Evolutionary conservation across 2,329 filamentous ascomycete genomes (phyloP).

Genomic region (Cytospora piceae): DNA sequence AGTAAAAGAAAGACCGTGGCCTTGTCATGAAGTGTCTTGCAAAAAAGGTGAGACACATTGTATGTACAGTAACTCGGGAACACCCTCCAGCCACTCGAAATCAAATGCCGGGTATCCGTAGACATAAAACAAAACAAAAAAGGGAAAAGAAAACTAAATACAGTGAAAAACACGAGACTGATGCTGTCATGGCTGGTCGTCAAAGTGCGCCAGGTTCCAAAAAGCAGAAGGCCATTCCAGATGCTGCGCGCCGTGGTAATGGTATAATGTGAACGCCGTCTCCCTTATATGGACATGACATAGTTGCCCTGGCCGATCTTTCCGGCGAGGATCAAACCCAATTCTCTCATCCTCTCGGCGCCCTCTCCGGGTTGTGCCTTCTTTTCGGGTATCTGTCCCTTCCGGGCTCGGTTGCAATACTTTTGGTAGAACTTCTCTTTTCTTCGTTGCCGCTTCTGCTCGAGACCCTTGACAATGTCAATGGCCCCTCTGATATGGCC

Average conservation of each 20-base stretch:
- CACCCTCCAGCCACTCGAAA: constrained; percentile 24
- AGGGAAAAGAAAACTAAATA: constrained; percentile 27
- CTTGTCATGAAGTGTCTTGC: constrained; percentile 3
- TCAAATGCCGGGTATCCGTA: constrained; percentile 29
- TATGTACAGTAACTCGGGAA: constrained; percentile 19
- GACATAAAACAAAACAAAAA: background rate
- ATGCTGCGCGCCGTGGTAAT: constrained; percentile 24
- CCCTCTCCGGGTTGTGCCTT: constrained; percentile 82
- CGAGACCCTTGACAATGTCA: constrained; percentile 94
- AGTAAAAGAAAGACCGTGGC: constrained; percentile 12
- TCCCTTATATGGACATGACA: constrained; percentile 70
- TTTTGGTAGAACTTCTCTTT: constrained; percentile 92
- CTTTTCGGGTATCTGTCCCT: constrained; percentile 64
- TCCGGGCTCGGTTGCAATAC: constrained; percentile 81
- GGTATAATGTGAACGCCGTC: constrained; percentile 29
- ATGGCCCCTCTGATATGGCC: constrained; percentile 85
- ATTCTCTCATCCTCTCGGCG: constrained; percentile 88
- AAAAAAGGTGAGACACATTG: background rate
- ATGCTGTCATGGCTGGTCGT: constrained; percentile 35
- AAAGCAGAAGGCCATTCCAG: constrained; percentile 31
- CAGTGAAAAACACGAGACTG: constrained; percentile 32
- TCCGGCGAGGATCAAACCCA: constrained; percentile 87
- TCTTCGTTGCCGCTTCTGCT: constrained; percentile 89
- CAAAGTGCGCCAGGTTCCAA: constrained; percentile 28
- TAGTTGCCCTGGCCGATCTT: constrained; percentile 76